Percentiles rank a stretch among this genome's conserved stretches.
phyloP scores from a whole-genome alignment of 164 flowering plant species.

The Vitis rupestris region DNA sequence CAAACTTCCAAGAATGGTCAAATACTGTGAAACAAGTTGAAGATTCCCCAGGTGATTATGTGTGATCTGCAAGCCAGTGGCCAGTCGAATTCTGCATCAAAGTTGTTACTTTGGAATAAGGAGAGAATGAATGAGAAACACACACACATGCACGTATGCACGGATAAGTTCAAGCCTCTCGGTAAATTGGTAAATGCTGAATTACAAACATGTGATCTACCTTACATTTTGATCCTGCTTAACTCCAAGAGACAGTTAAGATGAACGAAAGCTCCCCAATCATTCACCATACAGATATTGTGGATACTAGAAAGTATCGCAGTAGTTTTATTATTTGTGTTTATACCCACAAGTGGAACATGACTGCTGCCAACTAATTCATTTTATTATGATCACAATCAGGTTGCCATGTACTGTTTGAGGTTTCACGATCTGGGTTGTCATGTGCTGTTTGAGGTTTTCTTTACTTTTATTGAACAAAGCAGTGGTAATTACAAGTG shows the following conservation, averaged over 20 bases:
- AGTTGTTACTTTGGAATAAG: background rate
- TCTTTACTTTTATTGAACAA: too few species aligned
- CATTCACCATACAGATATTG: background rate
- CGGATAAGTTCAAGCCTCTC: background rate
- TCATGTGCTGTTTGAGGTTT: too few species aligned
- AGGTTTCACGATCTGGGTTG: too few species aligned
- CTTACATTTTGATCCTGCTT: background rate
- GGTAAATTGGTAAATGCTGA: background rate
- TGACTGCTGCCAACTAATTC: too few species aligned
- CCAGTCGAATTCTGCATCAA: slow-evolving; percentile 70
- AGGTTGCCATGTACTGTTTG: too few species aligned
- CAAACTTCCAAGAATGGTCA: slow-evolving; percentile 86
- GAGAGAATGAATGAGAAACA: slow-evolving; percentile 5
- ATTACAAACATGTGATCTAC: background rate
- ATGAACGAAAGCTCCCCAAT: background rate
- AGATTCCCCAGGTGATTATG: slow-evolving; percentile 86
- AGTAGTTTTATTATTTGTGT: background rate
- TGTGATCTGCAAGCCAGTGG: slow-evolving; percentile 84
- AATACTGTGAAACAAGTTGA: slow-evolving; percentile 90
- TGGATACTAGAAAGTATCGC: background rate
- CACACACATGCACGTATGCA: background rate
- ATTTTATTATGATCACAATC: too few species aligned
- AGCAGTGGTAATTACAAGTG: too few species aligned
- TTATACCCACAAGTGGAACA: background rate
- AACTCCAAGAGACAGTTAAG: background rate